phyloP scores from a whole-genome alignment of 106 monocot species.

The Vanilla planifolia region DNA sequence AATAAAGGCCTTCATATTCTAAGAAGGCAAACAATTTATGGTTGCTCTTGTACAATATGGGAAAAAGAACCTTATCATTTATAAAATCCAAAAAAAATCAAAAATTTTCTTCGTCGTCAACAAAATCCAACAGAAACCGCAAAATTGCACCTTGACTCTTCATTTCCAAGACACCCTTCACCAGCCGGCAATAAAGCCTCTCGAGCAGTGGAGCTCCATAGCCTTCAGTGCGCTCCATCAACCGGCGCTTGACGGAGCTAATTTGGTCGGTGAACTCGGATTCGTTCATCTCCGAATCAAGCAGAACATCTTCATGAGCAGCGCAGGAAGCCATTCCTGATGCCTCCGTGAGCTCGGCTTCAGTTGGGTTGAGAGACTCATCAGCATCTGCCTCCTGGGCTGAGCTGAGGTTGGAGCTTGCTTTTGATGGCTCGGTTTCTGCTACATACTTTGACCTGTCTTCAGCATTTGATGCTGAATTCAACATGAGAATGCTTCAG shows the following conservation, averaged over 20 bases:
- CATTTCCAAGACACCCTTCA: conserved; percentile 43
- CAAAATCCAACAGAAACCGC: conserved; percentile 63
- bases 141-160: conserved; percentile 43
- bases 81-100: conserved; percentile 18
- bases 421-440: conserved; percentile 34
- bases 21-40: too few species aligned
- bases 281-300: conserved; percentile 13
- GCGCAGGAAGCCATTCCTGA: conserved; percentile 5
- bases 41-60: neutral
- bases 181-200: conserved; percentile 62
- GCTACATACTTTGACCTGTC: conserved; percentile 22
- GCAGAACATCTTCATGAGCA: neutral
- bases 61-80: neutral
- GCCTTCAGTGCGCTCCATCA: conserved; percentile 39
- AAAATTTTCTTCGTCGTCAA: conserved; percentile 68
- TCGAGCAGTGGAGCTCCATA: conserved; percentile 81
- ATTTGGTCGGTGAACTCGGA: conserved; percentile 40
- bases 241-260: conserved; percentile 26
- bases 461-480: conserved; percentile 25
- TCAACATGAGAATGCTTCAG: neutral
- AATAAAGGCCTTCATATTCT: too few species aligned
- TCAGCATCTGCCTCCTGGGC: conserved; percentile 27
- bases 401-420: conserved; percentile 12
- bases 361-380: conserved; percentile 8
- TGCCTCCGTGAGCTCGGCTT: conserved; percentile 21